Conservation (phyloP, 1,139 yeast species). For the Kodamaea plutei region DNA sequence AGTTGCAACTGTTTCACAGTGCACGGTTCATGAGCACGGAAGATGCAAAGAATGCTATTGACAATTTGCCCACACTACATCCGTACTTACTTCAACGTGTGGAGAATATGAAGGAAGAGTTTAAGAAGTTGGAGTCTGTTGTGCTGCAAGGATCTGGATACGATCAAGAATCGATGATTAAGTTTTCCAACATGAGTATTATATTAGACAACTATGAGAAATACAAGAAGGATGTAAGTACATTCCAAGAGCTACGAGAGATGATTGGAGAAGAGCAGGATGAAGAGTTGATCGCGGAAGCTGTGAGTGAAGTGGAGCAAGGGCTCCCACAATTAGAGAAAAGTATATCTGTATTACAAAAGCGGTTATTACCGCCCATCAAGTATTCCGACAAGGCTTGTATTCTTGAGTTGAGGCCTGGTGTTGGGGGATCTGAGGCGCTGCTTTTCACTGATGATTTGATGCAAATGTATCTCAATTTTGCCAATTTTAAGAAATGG, state of each 20-base stretch:
- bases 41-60: constrained; percentile 7
- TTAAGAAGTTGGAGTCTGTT: constrained; percentile 42
- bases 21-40: constrained; percentile 5
- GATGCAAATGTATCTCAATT: constrained; percentile 74
- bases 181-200: constrained; percentile 51
- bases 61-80: constrained; percentile 33
- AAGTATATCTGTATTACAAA: constrained; percentile 45
- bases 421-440: constrained; percentile 96
- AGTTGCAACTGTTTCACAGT: background rate
- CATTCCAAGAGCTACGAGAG: constrained; percentile 34
- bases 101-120: constrained; percentile 46
- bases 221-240: constrained; percentile 38
- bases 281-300: constrained; percentile 26
- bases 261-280: constrained; percentile 29
- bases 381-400: constrained; percentile 77
- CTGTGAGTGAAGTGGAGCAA: constrained; percentile 21
- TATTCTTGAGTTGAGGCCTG: constrained; percentile 83
- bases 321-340: constrained; percentile 33
- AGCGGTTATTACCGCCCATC: constrained; percentile 67
- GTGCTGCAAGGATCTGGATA: constrained; percentile 44
- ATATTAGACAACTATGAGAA: constrained; percentile 50
- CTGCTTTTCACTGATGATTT: constrained; percentile 79
- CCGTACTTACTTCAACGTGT: constrained; percentile 67
- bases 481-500: constrained; percentile 68
- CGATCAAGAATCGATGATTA: constrained; percentile 52